These are phyloP conservation scores for Candida stauntonica DNA, from an alignment of 805 yeast species.

Conservation along the genomic window DNA sequence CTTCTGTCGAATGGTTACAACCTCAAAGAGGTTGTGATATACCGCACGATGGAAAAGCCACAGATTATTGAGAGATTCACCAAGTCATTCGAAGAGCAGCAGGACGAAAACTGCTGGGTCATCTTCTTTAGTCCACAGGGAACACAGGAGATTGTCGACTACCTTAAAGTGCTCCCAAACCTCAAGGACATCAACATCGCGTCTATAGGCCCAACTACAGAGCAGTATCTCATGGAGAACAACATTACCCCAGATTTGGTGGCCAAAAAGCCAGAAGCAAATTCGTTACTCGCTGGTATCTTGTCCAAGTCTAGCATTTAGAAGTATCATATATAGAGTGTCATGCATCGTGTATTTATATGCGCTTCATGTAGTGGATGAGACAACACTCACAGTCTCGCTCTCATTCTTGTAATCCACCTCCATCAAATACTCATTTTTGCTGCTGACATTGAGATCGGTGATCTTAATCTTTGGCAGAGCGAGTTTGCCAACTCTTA, in stretches of 20 bases:
- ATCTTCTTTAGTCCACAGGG: slow-evolving; percentile 93
- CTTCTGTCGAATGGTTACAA: slow-evolving; percentile 40
- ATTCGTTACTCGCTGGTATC: slow-evolving; percentile 41
- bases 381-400: slow-evolving; percentile 67
- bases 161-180: slow-evolving; percentile 27
- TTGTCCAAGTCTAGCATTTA: slow-evolving; percentile 1
- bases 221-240: slow-evolving; percentile 47
- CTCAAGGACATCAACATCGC: slow-evolving; percentile 44
- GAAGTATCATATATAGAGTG: background rate
- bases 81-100: slow-evolving; percentile 30
- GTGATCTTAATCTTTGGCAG: slow-evolving; percentile 59
- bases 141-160: slow-evolving; percentile 55
- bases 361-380: slow-evolving; percentile 39
- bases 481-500: slow-evolving; percentile 66
- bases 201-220: slow-evolving; percentile 91
- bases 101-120: slow-evolving; percentile 50
- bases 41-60: slow-evolving; percentile 53
- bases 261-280: slow-evolving; percentile 70
- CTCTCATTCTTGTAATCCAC: slow-evolving; percentile 63
- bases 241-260: slow-evolving; percentile 59
- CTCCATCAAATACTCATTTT: slow-evolving; percentile 44
- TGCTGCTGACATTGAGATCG: slow-evolving; percentile 26
- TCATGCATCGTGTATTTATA: too few species aligned
- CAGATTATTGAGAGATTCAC: slow-evolving; percentile 34
- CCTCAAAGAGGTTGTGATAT: slow-evolving; percentile 60